A percentile compares a stretch with the other conserved stretches of the same genome.
These are phyloP conservation scores for Erysiphe pulchra DNA, from an alignment of 2,329 filamentous ascomycete species.

Conservation along the genomic window DNA sequence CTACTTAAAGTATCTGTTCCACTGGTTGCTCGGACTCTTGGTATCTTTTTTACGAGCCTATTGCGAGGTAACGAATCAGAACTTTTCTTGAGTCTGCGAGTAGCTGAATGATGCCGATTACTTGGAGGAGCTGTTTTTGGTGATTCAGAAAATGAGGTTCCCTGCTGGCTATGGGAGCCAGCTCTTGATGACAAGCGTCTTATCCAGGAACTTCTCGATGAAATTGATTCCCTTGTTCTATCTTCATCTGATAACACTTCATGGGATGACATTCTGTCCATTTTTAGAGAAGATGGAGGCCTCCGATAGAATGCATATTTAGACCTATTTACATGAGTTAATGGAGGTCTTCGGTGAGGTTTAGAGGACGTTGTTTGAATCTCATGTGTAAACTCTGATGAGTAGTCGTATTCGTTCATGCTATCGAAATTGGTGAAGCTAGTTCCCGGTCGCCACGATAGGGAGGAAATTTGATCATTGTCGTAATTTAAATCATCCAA, in stretches of 20 bases:
- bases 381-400: conserved; percentile 1
- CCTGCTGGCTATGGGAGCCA: conserved; percentile 26
- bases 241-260: conserved; percentile 5
- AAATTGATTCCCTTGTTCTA: conserved; percentile 24
- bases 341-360: conserved; percentile 1
- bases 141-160: not conserved
- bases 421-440: conserved; percentile 8
- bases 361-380: conserved; percentile 4
- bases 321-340: not conserved
- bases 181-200: conserved; percentile 42
- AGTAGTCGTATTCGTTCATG: not conserved
- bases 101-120: not conserved
- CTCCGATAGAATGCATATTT: conserved; percentile 3
- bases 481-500: conserved; percentile 5
- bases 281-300: conserved; percentile 7
- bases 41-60: conserved; percentile 51
- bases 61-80: conserved; percentile 27
- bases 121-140: conserved; percentile 32
- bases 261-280: conserved; percentile 2
- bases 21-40: conserved; percentile 24
- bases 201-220: conserved; percentile 45
- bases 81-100: not conserved
- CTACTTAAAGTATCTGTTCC: conserved; percentile 20
- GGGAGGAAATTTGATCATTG: conserved; percentile 6
- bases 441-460: conserved; percentile 9